These are phyloP conservation scores for Eustoma russellianum DNA, from an alignment of 257 asterid genomes.

Conservation along the genomic window DNA sequence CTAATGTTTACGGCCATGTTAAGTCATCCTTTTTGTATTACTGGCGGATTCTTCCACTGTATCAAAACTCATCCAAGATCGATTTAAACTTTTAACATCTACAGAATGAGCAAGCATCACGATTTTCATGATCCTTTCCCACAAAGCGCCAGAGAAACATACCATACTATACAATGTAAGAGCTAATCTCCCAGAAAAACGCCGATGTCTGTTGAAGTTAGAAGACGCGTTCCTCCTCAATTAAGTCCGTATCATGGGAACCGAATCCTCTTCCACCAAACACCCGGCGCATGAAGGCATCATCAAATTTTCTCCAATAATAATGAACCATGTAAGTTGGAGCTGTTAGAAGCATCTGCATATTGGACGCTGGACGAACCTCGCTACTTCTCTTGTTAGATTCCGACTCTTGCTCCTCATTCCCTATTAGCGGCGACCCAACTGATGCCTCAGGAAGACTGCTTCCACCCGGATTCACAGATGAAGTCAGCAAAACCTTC, in stretches of 20 bases:
- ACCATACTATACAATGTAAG: too few species aligned
- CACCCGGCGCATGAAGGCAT: conserved; percentile 51
- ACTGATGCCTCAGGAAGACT: conserved; percentile 24
- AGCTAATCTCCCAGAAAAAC: not conserved
- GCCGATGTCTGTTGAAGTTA: not conserved
- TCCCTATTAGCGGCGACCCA: conserved; percentile 36
- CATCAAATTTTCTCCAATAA: conserved; percentile 57
- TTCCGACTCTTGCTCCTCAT: conserved; percentile 16
- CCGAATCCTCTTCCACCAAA: conserved; percentile 54
- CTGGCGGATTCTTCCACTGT: too few species aligned
- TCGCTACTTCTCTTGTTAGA: not conserved
- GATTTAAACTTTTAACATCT: too few species aligned
- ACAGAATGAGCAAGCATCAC: too few species aligned
- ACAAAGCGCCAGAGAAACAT: too few species aligned
- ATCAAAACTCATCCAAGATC: too few species aligned
- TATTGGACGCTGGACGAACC: conserved; percentile 19
- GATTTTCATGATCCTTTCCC: too few species aligned
- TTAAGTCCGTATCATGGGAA: conserved; percentile 10
- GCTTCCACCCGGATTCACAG: not conserved
- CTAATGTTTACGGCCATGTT: too few species aligned
- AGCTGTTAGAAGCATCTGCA: conserved; percentile 33
- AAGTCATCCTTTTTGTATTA: too few species aligned
- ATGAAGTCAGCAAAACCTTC: conserved; percentile 34
- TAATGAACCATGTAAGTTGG: conserved; percentile 41
- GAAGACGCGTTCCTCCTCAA: conserved; percentile 13